These are phyloP conservation scores for Solanum verrucosum DNA, from an alignment of 257 asterid genomes.

Conservation along the genomic window DNA sequence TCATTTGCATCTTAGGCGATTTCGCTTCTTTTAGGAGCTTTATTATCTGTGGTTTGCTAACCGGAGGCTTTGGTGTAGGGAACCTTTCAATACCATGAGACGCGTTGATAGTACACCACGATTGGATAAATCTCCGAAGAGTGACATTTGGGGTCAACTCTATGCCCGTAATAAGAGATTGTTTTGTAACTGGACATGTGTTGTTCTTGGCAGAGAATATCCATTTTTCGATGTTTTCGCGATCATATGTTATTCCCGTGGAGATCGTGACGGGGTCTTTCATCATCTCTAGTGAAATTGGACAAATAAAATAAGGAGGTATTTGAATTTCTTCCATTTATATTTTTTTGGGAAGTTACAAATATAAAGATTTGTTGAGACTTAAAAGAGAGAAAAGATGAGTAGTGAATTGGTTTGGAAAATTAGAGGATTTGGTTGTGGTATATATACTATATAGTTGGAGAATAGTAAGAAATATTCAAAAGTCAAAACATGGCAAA, in stretches of 20 bases:
- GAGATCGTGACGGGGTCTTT: constrained; percentile 65
- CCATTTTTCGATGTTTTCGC: constrained; percentile 79
- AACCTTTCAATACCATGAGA: constrained; percentile 48
- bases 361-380: not conserved
- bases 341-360: not conserved
- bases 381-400: not conserved
- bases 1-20: constrained; percentile 19
- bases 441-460: not conserved
- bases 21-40: constrained; percentile 40
- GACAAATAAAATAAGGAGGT: constrained; percentile 72
- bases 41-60: constrained; percentile 36
- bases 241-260: constrained; percentile 78
- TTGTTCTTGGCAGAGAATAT: constrained; percentile 31
- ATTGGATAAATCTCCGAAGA: constrained; percentile 68
- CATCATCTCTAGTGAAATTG: constrained; percentile 72
- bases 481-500: constrained; percentile 47
- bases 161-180: constrained; percentile 16
- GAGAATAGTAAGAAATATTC: not conserved
- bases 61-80: constrained; percentile 75
- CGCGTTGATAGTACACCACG: constrained; percentile 68
- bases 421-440: not conserved
- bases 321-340: constrained; percentile 49
- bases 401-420: constrained; percentile 17
- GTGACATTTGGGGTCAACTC: constrained; percentile 67
- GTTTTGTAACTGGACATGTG: constrained; percentile 69